Evolutionary conservation across 192 early-diverging fungal genomes (phyloP).

Genomic region (Podila epicladia): DNA sequence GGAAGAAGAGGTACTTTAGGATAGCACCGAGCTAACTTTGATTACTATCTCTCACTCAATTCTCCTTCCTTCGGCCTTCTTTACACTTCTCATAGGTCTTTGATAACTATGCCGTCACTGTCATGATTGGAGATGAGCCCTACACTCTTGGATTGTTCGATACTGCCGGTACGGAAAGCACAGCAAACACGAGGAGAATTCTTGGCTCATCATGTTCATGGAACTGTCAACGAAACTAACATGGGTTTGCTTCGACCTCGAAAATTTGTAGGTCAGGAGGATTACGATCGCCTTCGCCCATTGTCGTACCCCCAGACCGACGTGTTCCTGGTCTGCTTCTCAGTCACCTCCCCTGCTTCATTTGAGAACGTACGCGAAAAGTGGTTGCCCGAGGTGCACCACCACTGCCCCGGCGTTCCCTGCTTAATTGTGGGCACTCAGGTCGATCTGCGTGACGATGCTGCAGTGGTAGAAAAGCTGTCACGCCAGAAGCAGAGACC

Average conservation of each 20-base stretch:
- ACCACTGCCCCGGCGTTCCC: slow-evolving; percentile 96
- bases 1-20: no score
- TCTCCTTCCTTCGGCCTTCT: no score
- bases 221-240: no score
- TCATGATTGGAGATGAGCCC: slow-evolving; percentile 98
- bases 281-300: slow-evolving; percentile 94
- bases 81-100: slow-evolving; percentile 69
- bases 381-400: slow-evolving; percentile 96
- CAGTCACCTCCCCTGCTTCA: slow-evolving; percentile 89
- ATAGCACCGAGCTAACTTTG: no score
- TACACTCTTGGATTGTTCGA: slow-evolving; percentile 96
- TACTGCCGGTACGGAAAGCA: slow-evolving; percentile 74
- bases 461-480: slow-evolving; percentile 79
- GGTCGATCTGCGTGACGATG: slow-evolving; percentile 90
- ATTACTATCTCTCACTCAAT: no score
- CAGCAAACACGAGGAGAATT: no score
- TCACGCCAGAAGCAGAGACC: slow-evolving; percentile 85
- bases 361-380: slow-evolving; percentile 97
- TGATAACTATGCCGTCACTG: slow-evolving; percentile 98
- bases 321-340: slow-evolving; percentile 96
- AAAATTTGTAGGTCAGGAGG: slow-evolving; percentile 80
- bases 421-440: slow-evolving; percentile 94
- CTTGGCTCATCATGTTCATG: no score
- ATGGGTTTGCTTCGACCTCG: not conserved
- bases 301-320: slow-evolving; percentile 96